A percentile compares a stretch with the other conserved stretches of the same genome.
These are phyloP conservation scores for Amphibolis antarctica DNA, from an alignment of 106 monocot species.

Conservation along the genomic window DNA sequence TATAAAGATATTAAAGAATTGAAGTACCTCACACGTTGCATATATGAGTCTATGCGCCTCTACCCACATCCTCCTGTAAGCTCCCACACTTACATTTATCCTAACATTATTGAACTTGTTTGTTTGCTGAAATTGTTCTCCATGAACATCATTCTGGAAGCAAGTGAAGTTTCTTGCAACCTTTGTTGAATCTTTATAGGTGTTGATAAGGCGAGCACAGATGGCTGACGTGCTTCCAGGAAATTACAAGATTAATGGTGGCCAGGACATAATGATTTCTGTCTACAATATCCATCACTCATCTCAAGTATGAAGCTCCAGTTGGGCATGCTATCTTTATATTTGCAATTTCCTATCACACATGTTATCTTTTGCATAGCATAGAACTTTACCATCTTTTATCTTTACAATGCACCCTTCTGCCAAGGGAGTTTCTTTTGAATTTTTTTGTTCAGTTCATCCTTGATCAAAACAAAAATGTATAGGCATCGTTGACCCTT, in stretches of 20 bases:
- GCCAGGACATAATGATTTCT: slow-evolving; percentile 98
- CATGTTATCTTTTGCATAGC: no score
- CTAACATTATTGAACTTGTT: neutral
- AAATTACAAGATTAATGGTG: slow-evolving; percentile 68
- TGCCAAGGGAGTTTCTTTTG: no score
- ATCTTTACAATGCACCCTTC: no score
- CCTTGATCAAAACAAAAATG: no score
- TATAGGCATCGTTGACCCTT: no score
- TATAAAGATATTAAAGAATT: slow-evolving; percentile 86
- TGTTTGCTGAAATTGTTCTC: neutral
- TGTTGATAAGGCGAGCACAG: slow-evolving; percentile 83
- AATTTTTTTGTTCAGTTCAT: no score
- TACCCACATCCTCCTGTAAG: slow-evolving; percentile 97
- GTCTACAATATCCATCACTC: slow-evolving; percentile 95
- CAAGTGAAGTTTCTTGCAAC: neutral
- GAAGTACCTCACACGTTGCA: slow-evolving; percentile 86
- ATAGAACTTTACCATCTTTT: no score
- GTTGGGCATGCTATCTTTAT: neutral
- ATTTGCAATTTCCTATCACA: no score
- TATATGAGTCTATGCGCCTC: slow-evolving; percentile 91
- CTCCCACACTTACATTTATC: neutral
- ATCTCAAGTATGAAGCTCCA: slow-evolving; percentile 39
- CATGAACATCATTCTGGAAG: neutral
- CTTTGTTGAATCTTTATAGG: slow-evolving; percentile 30
- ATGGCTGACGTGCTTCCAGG: slow-evolving; percentile 85